Base-by-base conservation (phyloP, 176 grass and related monocot species). In the Aegilops bicornis region DNA sequence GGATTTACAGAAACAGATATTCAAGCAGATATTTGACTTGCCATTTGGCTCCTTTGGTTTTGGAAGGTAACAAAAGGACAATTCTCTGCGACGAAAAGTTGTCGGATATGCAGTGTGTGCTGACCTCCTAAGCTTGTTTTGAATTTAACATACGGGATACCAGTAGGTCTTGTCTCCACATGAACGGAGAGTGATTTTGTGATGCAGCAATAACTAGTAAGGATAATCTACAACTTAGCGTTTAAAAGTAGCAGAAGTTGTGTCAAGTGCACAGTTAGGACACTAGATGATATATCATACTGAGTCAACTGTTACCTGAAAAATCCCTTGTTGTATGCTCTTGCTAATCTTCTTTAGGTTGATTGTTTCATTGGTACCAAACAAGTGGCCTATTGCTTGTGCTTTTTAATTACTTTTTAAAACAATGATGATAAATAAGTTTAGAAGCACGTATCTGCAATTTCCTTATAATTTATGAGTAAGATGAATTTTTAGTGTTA, bases 161-260 rank as follows among this genome's bases (percentile, higher is more conserved):
- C 56, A 22, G 20, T 59, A 59, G 56, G 2, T 85, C 69, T 43
- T 42, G 60, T 75, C 29, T 77, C 52, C 7, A 7, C 24, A 32
- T 66, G 76, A 81, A 76, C 23, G 24, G 30, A 25, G 25, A 74
- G 19, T 80, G 20, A 65, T 43, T 75, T 82, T 67, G 37, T 82
- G 17, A 48, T 22, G 19, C 60, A 52, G 27, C 32, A 56, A 11
- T 59, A 30, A 50, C 25, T 60, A 43, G 4, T 25, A 35, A 69
- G 27, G 42, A 29, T 22, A 78, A 56, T 64, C 15, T 64, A 65
- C 60, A 64, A 65, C 15, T 74, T 15, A 20, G 30, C 37, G 4
- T 45, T 81, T 78, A 61, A 58, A 83, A 78, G 16, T 78, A 60
- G 35, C 59, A 1, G 10, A 71, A 27, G 20, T 48, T 45, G 25